These are phyloP conservation scores for Dryadomyces quercivorus DNA, from an alignment of 2,329 filamentous ascomycete species.

Conservation along the genomic window DNA sequence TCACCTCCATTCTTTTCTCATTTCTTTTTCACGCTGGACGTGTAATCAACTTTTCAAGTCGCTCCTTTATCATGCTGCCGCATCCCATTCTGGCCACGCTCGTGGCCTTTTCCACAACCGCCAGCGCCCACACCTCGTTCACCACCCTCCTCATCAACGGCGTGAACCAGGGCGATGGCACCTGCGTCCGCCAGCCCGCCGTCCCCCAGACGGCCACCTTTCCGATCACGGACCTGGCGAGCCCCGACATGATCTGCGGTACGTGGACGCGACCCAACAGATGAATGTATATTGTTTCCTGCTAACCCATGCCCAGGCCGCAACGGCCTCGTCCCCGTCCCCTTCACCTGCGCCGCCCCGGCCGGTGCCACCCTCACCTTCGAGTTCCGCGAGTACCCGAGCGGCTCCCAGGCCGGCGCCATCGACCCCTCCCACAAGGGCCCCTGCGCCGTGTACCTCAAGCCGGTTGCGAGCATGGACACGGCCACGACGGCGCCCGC, in stretches of 20 bases:
- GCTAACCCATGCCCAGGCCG: constrained; percentile 21
- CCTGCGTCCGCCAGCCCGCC: constrained; percentile 56
- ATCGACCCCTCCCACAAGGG: constrained; percentile 54
- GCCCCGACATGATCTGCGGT: constrained; percentile 61
- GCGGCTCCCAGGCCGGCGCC: constrained; percentile 37
- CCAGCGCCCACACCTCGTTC: constrained; percentile 47
- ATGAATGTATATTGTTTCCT: constrained; percentile 6
- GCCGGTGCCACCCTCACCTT: constrained; percentile 50
- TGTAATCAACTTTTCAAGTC: not conserved
- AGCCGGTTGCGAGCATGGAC: constrained; percentile 48
- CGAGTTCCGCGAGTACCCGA: constrained; percentile 50
- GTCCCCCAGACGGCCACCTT: constrained; percentile 37
- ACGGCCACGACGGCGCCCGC: constrained; percentile 38
- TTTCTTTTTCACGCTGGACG: not conserved
- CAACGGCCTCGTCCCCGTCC: constrained; percentile 30
- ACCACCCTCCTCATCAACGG: constrained; percentile 52
- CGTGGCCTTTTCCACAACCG: constrained; percentile 22
- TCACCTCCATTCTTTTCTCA: not conserved
- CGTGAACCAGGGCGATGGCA: constrained; percentile 55
- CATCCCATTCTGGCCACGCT: not conserved
- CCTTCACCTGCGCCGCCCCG: constrained; percentile 33
- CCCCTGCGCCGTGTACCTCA: constrained; percentile 63
- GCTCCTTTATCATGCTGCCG: not conserved
- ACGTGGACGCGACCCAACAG: constrained; percentile 17
- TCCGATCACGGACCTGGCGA: constrained; percentile 45